Percentiles rank a stretch among this genome's conserved stretches.
Conservation (phyloP, 441 rosid species). For the Macaranga tanarius region DNA sequence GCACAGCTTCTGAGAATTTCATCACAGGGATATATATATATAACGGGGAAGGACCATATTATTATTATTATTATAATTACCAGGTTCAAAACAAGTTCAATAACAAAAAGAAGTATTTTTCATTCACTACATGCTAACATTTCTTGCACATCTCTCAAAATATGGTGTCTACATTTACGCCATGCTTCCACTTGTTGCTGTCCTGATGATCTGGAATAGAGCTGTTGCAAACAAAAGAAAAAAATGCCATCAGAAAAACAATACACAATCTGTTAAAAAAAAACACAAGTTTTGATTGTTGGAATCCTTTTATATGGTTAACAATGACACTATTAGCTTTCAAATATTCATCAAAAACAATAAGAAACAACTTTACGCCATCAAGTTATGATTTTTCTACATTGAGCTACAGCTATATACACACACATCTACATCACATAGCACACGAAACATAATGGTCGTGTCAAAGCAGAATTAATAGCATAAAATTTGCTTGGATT, state of each 20-base stretch:
- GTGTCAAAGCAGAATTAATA: no score
- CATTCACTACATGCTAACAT: slow-evolving; percentile 30
- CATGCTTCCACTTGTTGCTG: slow-evolving; percentile 84
- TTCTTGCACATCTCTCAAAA: slow-evolving; percentile 20
- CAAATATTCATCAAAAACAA: no score
- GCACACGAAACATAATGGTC: no score
- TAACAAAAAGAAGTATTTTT: slow-evolving; percentile 18
- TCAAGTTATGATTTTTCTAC: no score
- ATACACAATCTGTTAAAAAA: not conserved
- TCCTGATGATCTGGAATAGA: slow-evolving; percentile 94
- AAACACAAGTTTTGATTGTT: no score
- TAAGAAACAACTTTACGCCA: no score
- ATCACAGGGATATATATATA: not conserved
- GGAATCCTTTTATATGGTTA: no score
- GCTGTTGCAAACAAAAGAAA: slow-evolving; percentile 40
- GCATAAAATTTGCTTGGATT: no score
- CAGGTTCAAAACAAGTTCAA: slow-evolving; percentile 16
- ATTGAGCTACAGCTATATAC: no score
- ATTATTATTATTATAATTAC: slow-evolving; percentile 23
- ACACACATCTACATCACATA: no score
- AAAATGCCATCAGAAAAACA: not conserved
- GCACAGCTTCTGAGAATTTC: no score
- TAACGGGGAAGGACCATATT: not conserved
- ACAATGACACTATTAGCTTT: no score
- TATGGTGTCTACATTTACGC: slow-evolving; percentile 37